Percentiles rank a stretch among this genome's conserved stretches.
Evolutionary conservation across 2,329 filamentous ascomycete genomes (phyloP).

Genomic region (Rachicladosporium sp.): DNA sequence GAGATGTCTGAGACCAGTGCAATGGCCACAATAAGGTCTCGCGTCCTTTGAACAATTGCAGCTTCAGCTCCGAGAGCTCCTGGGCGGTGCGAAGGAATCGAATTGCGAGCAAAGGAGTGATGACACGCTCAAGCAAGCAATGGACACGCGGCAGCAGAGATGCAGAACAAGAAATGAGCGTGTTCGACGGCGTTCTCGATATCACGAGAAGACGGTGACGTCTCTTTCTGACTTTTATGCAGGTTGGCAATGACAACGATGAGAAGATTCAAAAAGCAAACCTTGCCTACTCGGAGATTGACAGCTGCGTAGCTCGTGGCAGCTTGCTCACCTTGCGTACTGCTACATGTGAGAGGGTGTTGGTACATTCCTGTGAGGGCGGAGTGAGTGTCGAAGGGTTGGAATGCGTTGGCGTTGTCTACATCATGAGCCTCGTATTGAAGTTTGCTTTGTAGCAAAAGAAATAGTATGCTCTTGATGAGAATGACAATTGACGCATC

Average conservation of each 20-base stretch:
- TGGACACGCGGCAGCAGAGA: not conserved
- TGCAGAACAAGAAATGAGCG: not conserved
- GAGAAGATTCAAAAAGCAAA: conserved; percentile 3
- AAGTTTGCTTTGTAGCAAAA: too few relatives aligned
- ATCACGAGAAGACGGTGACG: not conserved
- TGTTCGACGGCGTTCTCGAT: not conserved
- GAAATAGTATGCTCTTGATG: too few relatives aligned
- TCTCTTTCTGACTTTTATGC: not conserved
- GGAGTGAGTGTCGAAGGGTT: conserved; percentile 7
- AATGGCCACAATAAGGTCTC: not conserved
- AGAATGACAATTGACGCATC: too few relatives aligned
- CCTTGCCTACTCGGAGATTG: conserved; percentile 4
- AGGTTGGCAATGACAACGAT: not conserved
- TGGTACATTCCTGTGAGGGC: conserved; percentile 12
- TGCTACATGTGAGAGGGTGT: conserved; percentile 3
- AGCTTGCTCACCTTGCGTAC: conserved; percentile 12
- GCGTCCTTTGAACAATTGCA: too few relatives aligned
- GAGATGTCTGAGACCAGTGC: conserved; percentile 1
- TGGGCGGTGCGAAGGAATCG: not conserved
- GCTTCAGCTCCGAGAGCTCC: not conserved
- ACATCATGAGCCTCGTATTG: not conserved
- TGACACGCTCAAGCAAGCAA: not conserved
- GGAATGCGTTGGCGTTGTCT: conserved; percentile 13
- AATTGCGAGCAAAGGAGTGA: not conserved
- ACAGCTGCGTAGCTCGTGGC: conserved; percentile 2